Evolutionary conservation across 2,329 filamentous ascomycete species (phyloP).

Genomic region (Fusarium cicatricum): DNA sequence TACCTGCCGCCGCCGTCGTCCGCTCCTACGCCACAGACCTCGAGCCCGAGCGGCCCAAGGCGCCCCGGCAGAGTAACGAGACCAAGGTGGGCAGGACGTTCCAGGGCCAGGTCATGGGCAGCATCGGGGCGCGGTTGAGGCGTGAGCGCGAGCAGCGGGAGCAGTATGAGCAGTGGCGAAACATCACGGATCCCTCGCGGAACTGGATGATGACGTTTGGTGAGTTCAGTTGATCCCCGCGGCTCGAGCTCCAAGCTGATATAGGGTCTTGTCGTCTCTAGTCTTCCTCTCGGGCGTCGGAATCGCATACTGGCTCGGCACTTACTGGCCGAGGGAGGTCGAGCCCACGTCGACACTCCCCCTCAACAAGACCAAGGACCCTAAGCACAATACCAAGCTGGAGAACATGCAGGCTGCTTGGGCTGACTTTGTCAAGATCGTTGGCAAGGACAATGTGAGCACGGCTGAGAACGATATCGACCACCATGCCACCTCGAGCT

Average conservation of each 20-base stretch:
- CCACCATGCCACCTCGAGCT: conserved; percentile 67
- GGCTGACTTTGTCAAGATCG: conserved; percentile 71
- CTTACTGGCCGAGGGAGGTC: conserved; percentile 59
- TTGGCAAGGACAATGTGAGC: conserved; percentile 71
- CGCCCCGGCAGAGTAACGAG: conserved; percentile 47
- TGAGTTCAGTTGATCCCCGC: conserved; percentile 43
- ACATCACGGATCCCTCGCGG: conserved; percentile 52
- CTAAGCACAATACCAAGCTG: conserved; percentile 65
- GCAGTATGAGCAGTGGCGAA: conserved; percentile 55
- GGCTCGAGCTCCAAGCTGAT: conserved; percentile 1
- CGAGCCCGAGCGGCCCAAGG: conserved; percentile 47
- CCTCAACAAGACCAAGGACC: conserved; percentile 58
- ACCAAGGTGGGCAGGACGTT: conserved; percentile 55
- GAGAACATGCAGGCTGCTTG: conserved; percentile 74
- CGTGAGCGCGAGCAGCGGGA: conserved; percentile 63
- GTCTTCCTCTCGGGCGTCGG: conserved; percentile 62
- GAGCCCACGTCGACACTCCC: conserved; percentile 67
- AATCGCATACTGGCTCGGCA: conserved; percentile 67
- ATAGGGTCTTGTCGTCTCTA: conserved; percentile 36
- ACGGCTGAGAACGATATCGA: conserved; percentile 64
- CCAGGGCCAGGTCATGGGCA: conserved; percentile 67
- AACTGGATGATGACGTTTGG: conserved; percentile 64
- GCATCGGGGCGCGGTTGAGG: conserved; percentile 62
- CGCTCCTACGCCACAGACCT: conserved; percentile 49
- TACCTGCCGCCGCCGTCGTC: conserved; percentile 18